Base-by-base conservation (phyloP, 805 yeast genomes). In the Ogataea kodamae region DNA sequence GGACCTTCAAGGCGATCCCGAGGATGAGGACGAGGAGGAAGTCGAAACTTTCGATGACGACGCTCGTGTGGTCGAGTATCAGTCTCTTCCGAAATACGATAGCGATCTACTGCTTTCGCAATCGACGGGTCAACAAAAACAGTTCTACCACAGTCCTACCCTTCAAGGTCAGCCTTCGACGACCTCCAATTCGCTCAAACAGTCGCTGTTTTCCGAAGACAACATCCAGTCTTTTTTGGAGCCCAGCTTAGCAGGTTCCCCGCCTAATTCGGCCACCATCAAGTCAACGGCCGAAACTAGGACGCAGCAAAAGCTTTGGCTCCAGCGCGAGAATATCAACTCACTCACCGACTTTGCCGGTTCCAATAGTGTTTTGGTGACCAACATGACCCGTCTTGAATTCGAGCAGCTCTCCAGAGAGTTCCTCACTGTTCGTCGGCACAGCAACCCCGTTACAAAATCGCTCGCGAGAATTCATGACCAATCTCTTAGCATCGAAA, bases 291-390 rank as follows among this genome's bases (percentile, higher is more conserved):
- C 63, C 18, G 84, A 78, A 40, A 77, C 85, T 1, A 68, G 95
- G 60, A 84, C 95, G 0, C 95, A 86, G 52, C 92, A 83, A 52
- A 72, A 79, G 42, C 67, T 87, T 32, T 85, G 95, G 95, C 62
- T 86, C 20, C 95, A 83, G 55, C 66, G 90, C 44, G 90, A 83
- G 45, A 55, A 52, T 33, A 38, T 55, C 18, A 80, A 75, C 48
- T 76, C 85, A 3, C 62, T 81, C 25, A 62, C 80, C 61, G 89
- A 81, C 52, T 57, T 78, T 33, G 63, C 49, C 33, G 59, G 48
- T 42, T 53, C 46, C 18, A 50, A 47, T 17, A 47, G 40, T 17
- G 35, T 41, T 7, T 30, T 57, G 13, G 45, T 49, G 11, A 47
- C 66, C 21, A 61, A 62, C 50, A 71, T 71, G 25, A 70, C 77